Evolutionary conservation across 2,329 filamentous ascomycete species (phyloP), one percentile per base, ranked within the genome.

Genomic region (Aspergillus fumigatus): DNA sequence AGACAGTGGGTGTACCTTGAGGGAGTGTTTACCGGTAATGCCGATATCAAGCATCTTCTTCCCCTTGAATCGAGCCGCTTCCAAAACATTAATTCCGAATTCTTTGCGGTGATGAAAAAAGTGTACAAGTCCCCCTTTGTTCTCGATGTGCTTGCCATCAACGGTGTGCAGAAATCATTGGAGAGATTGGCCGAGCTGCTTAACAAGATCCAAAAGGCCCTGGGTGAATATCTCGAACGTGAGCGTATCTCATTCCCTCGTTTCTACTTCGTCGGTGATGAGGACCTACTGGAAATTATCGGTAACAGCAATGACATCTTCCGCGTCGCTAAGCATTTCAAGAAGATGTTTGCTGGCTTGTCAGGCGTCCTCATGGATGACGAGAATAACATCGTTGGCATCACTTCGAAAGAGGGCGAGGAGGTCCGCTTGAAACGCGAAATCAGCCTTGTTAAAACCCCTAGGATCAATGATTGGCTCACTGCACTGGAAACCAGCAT

Each of bases 1-100:
- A 88, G 95, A 59, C 94, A 99, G 77, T 99, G 94, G 94, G 94
- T 99, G 7, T 99, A 99, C 73, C 84, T 99, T 4, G 95, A 99
- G 76, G 94, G 94, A 63, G 94, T 99, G 35, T 99, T 99, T 72
- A 97, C 93, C 1, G 94, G 94, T 57, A 99, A 99, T 70, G 93
- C 91, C 41, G 94, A 99, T 70, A 99, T 99, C 80, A 99, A 97
- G 77, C 93, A 97, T 73, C 81, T 99, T 52, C 84, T 99, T 23
- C 95, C 95, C 4, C 92, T 96, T 61, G 94, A 99, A 72, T 97
- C 94, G 1, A 92, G 91, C 10, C 87, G 94, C 56, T 99, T 99
- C 78, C 91, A 96, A 70, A 99, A 97, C 76, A 99, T 99, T 81
- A 99, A 99, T 77, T 95, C 92, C 60, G 93, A 99, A 73, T 99